phyloP scores from a whole-genome alignment of 768 basidiomycete species.

The Boletellus sp. region DNA sequence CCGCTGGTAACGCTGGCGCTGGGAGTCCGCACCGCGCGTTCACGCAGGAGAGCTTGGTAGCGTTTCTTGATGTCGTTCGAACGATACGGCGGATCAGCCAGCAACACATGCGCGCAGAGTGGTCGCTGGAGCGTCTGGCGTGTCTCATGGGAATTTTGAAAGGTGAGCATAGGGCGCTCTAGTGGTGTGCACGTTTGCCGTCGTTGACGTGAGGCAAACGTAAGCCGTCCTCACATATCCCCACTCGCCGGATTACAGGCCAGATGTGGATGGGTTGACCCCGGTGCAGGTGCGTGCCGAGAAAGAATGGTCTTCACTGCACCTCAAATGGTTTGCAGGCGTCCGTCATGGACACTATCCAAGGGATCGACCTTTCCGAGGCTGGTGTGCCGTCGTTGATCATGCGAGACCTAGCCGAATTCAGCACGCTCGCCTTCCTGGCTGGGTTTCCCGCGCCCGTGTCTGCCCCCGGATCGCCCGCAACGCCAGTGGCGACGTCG shows the following conservation, averaged over 20 bases:
- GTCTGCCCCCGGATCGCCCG: conserved; percentile 10
- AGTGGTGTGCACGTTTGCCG: neutral
- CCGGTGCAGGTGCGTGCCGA: conserved; percentile 64
- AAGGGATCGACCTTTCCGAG: conserved; percentile 60
- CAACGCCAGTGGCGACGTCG: conserved; percentile 5
- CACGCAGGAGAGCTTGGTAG: conserved; percentile 78
- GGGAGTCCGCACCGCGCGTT: conserved; percentile 10
- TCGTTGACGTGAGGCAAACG: neutral
- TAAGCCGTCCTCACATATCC: conserved; percentile 76
- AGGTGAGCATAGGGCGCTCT: conserved; percentile 36
- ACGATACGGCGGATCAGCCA: conserved; percentile 52
- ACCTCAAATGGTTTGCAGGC: conserved; percentile 38
- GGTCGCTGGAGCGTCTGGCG: conserved; percentile 60
- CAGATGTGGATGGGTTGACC: conserved; percentile 78
- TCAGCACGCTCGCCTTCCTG: conserved; percentile 80
- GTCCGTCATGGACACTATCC: conserved; percentile 68
- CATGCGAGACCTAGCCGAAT: conserved; percentile 82
- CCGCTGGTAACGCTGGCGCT: conserved; percentile 2
- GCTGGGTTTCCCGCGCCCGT: conserved; percentile 50
- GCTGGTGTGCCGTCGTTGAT: conserved; percentile 67
- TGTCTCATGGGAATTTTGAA: conserved; percentile 78
- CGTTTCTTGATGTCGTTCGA: conserved; percentile 70
- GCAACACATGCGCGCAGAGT: conserved; percentile 48
- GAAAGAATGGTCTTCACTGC: conserved; percentile 1
- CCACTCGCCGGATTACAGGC: conserved; percentile 79